Base-by-base conservation (phyloP, 164 flowering plant species). In the Berberis vulgaris region DNA sequence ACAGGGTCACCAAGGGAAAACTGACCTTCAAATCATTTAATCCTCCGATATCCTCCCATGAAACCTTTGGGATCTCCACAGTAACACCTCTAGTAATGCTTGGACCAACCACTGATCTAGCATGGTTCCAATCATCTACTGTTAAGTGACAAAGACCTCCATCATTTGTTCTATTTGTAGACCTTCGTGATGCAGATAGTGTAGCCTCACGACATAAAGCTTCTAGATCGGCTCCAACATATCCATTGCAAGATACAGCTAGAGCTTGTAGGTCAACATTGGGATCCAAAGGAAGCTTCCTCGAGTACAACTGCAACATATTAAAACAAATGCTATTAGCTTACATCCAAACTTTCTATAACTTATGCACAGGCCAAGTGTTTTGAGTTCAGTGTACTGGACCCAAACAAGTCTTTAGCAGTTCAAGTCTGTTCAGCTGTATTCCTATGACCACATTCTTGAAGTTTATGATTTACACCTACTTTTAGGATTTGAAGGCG, bases 11-110 rank as follows among this genome's bases (percentile, higher is more conserved):
- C 10, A 40, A 44, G 49, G 4, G 64, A 44, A 44, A 10, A 68
- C 74, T 39, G 40, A 95, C 99, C 96, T 95, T 95, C 71, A 95
- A 67, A 73, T 86, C 91, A 56, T 81, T 74, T 47, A 89, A 66
- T 60, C 97, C 99, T 46, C 97, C 99, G 70, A 95, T 87, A 74
- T 95, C 97, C 49, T 89, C 91, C 99, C 99, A 95, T 2, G 90
- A 71, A 54, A 91, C 92, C 69, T 84, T 87, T 9, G 99, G 94
- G 54, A 89, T 73, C 79, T 95, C 94, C 45, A 81, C 92, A 41
- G 96, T 85, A 39, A 91, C 81, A 59, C 97, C 97, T 73, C 96
- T 85, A 40, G 96, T 95, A 66, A 91, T 89, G 80, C 99, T 95
- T 57, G 99, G 96, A 49, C 96, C 87, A 69, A 91, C 94, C 9